Evolutionary conservation across 495 filamentous ascomycete species (phyloP), one percentile per base, ranked within the genome.

Genomic region (Talaromyces nanjingensis): DNA sequence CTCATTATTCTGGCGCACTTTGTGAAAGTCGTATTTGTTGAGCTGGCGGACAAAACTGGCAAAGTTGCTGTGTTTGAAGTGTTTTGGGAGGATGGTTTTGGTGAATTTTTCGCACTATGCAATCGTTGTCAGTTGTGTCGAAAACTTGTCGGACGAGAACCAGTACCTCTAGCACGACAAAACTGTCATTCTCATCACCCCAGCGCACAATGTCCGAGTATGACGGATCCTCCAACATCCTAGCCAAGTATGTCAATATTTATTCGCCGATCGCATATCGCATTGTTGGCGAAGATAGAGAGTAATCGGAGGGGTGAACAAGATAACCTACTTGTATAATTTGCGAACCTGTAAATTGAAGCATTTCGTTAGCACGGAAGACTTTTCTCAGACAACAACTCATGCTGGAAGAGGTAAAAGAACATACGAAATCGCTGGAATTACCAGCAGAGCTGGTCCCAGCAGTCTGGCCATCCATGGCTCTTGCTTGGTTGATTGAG

Each of bases 31-130:
- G 75, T 96, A 99, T 73, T 99, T 99, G 80, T 99, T 99, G 57
- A 99, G 79, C 74, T 99, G 94, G 68, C 94, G 90, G 52, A 99
- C 94, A 68, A 99, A 99, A 78, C 92, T 96, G 49, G 96, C 94
- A 74, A 99, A 98, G 73, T 99, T 99, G 85, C 91, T 96, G 76
- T 98, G 93, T 78, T 98, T 99, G 82, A 98, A 98, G 72, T 99
- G 94, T 72, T 97, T 97, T 0, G 94, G 96, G 20, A 98, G 83
- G 67, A 99, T 97, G 57, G 89, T 88, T 74, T 97, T 98, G 54
- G 94, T 98, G 71, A 99, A 99, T 74, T 96, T 94, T 71, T 98
- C 96, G 74, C 94, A 96, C 94, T 97, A 73, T 29, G 18, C 22
- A 33, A 18, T 11, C 1, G 11, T n/a, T 1, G 22, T 56, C 11